Base-by-base conservation (phyloP, 2,329 filamentous ascomycete species). In the Trichoderma oligosporum region DNA sequence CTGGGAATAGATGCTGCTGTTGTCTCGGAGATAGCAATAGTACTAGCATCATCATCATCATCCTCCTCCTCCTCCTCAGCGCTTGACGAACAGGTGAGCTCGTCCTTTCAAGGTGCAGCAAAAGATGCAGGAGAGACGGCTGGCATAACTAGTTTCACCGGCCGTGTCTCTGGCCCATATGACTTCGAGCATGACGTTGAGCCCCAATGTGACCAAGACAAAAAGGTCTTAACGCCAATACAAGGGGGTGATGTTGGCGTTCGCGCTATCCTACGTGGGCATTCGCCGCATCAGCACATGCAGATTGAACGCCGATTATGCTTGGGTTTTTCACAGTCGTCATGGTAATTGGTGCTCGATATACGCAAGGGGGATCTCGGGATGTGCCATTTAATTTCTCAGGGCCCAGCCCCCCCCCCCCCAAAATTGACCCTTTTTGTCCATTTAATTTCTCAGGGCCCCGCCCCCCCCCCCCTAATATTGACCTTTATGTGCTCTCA, bases 171-270 rank as follows among this genome's bases (percentile, higher is more conserved):
- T 57, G 29, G 39, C 46, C 47, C 55, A 57, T 42, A 53, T 58
- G 57, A 62, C 59, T 60, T 61, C 53, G 36, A 46, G 47, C 59
- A 63, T 63, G 62, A 63, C 62, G 62, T 63, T 61, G 59, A 56
- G 57, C 36, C 57, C 57, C 56, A 58, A 46, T 58, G 38, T 61
- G 59, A 62, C 61, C 59, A 60, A 41, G 57, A 49, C 38, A 25
- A 52, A 54, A 38, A 35, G 27, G 49, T 22, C 41, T 20, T 33
- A 45, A 35, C 29, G 14, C 49, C 18, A 45, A 25, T 42, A 58
- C 59, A 61, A 47, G 61, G 60, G 61, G 41, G 41, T 54, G 20
- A 46, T 29, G 52, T 39, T 58, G 48, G 56, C 42, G 49, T 55
- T 53, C 49, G 27, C 41, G 41, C 49, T 22, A 53, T 58, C 48